phyloP scores from a whole-genome alignment of 495 filamentous ascomycete genomes.

The Pyrenula aspistea region DNA sequence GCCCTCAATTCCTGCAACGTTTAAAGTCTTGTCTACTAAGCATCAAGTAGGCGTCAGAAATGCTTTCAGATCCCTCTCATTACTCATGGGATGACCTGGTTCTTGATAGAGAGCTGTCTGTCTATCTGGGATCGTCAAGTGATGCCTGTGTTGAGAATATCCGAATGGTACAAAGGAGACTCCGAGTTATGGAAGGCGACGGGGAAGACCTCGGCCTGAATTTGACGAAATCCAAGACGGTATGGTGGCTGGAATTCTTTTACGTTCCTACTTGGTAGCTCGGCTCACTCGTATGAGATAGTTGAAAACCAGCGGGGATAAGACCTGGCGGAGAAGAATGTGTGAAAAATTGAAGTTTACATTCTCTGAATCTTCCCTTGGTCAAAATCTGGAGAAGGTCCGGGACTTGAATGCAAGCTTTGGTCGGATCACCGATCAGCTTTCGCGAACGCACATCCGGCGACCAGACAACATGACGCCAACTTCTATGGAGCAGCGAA shows the following conservation, averaged over 20 bases:
- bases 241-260: neutral
- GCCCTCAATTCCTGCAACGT: neutral
- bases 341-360: conserved; percentile 8
- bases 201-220: conserved; percentile 7
- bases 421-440: neutral
- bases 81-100: conserved; percentile 2
- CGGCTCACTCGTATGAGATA: neutral
- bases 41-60: neutral
- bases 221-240: neutral
- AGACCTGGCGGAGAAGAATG: conserved; percentile 2
- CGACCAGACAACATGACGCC: neutral
- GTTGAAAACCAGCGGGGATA: neutral
- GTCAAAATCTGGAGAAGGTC: neutral
- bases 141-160: conserved; percentile 5
- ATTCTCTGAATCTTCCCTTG: conserved; percentile 10
- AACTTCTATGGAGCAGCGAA: neutral
- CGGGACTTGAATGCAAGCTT: neutral
- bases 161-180: conserved; percentile 6
- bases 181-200: conserved; percentile 9
- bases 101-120: conserved; percentile 2
- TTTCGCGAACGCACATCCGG: neutral
- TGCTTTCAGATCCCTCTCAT: neutral
- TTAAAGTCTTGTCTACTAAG: neutral
- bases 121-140: conserved; percentile 5
- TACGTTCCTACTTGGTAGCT: neutral